Evolutionary conservation across 306 rosid species (phyloP).

Genomic region (Hippophae tibetana): DNA sequence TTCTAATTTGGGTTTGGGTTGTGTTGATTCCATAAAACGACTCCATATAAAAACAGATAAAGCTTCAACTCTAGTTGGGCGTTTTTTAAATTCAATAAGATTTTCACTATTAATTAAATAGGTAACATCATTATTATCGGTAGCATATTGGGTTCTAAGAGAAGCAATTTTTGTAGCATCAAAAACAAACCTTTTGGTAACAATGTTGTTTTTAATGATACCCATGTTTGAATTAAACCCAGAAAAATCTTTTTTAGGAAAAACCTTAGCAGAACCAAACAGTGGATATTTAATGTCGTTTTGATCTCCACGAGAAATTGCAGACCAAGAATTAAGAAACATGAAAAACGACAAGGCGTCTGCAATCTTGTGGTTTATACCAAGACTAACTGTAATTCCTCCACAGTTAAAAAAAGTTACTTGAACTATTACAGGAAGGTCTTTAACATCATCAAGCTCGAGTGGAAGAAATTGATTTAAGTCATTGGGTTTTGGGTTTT

Average conservation of each 20-base stretch:
- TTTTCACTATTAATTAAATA: neutral
- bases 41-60: constrained; percentile 32
- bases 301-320: constrained; percentile 4
- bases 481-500: neutral
- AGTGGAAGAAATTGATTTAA: constrained; percentile 3
- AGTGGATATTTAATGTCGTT: neutral
- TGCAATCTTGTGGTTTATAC: constrained; percentile 26
- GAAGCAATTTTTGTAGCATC: constrained; percentile 3
- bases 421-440: constrained; percentile 13
- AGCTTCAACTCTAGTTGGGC: constrained; percentile 35
- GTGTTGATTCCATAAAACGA: constrained; percentile 16
- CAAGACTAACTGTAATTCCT: constrained; percentile 18
- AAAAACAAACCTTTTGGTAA: constrained; percentile 19
- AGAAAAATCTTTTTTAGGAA: constrained; percentile 23
- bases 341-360: constrained; percentile 20
- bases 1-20: neutral
- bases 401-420: constrained; percentile 23
- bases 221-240: neutral
- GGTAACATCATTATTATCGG: neutral
- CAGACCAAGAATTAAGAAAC: constrained; percentile 25
- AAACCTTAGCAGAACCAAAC: constrained; percentile 17
- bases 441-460: neutral
- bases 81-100: neutral
- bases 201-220: constrained; percentile 12
- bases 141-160: constrained; percentile 7